Base-by-base conservation (phyloP, 2,329 filamentous ascomycete species). In the Alternaria metachromatica region DNA sequence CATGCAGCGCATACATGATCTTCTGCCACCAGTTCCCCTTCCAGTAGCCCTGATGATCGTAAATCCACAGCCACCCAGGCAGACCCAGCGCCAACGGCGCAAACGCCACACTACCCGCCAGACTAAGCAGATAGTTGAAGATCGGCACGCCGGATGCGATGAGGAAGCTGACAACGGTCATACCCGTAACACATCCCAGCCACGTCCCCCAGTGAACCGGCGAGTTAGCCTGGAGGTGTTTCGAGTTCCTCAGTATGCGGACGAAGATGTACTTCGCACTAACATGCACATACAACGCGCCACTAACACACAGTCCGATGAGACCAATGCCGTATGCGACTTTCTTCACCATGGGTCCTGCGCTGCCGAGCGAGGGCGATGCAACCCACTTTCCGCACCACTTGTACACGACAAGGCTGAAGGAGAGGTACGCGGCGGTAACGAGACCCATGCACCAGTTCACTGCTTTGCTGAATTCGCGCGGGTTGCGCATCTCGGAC, bases 381-480 rank as follows among this genome's bases (percentile, higher is more conserved):
- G 88, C 86, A 5, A 90, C 87, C 84, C 86, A 90, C 64, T 86
- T 80, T 5, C 88, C 89, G 67, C 87, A 89, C 80, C 83, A 90
- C 48, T 82, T 81, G 77, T 90, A 90, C 5, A 90, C 85, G 3
- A 89, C 86, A 15, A 90, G 80, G 45, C 83, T 84, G 72, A 89
- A 88, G 30, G 84, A 83, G 11, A 89, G 80, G 70, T 90, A 90
- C 0, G 85, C 84, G 0, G 84, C 83, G 0, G 84, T 86, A 5
- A 89, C 87, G 49, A 90, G 75, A 9, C 78, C 81, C 87, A 89
- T 88, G 76, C 86, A 88, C 13, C 85, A 76, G 70, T 85, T 89
- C 0, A 90, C 81, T 0, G 88, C 85, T 74, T 89, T 89, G 63
- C 83, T 84, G 75, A 87, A 90, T 67, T 89, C 86, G 20, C 81